Percentiles rank a stretch among this genome's conserved stretches.
Evolutionary conservation across 768 basidiomycete genomes (phyloP).

Genomic region (Lentinula raphanica): DNA sequence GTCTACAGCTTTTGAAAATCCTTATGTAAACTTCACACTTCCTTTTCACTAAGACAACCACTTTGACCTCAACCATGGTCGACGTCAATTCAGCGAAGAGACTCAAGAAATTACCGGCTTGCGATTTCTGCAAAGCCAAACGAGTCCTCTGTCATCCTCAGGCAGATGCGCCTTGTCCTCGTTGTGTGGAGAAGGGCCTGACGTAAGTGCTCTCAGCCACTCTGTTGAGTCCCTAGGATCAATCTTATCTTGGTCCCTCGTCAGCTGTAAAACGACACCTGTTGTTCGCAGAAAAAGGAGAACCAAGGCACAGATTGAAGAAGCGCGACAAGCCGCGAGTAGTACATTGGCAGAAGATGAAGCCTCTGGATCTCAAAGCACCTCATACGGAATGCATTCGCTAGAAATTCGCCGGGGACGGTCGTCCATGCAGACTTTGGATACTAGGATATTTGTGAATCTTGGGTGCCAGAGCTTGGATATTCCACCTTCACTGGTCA

Average conservation of each 20-base stretch:
- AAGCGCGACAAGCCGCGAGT: not conserved
- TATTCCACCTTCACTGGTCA: not conserved
- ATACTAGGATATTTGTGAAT: not conserved
- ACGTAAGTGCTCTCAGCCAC: not conserved
- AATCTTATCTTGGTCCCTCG: not conserved
- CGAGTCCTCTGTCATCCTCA: constrained; percentile 9
- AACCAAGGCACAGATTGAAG: not conserved
- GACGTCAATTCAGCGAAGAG: not conserved
- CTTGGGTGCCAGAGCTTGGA: not conserved
- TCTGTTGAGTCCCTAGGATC: not conserved
- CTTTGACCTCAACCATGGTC: not conserved
- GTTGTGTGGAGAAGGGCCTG: constrained; percentile 10
- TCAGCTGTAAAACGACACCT: constrained; percentile 10
- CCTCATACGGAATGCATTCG: not conserved
- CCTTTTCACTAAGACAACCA: too few relatives aligned
- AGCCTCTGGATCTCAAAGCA: too few relatives aligned
- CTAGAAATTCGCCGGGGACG: not conserved
- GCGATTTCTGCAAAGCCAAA: constrained; percentile 9
- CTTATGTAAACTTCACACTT: too few relatives aligned
- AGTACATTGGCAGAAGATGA: not conserved
- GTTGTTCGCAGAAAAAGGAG: not conserved
- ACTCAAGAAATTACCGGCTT: constrained; percentile 6
- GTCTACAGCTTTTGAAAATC: not conserved
- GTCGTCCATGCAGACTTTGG: not conserved
- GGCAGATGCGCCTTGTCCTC: constrained; percentile 7